Percentiles rank a stretch among this genome's conserved stretches.
phyloP scores from a whole-genome alignment of 1,284 basidiomycete species.

The Microbotryum intermedium region DNA sequence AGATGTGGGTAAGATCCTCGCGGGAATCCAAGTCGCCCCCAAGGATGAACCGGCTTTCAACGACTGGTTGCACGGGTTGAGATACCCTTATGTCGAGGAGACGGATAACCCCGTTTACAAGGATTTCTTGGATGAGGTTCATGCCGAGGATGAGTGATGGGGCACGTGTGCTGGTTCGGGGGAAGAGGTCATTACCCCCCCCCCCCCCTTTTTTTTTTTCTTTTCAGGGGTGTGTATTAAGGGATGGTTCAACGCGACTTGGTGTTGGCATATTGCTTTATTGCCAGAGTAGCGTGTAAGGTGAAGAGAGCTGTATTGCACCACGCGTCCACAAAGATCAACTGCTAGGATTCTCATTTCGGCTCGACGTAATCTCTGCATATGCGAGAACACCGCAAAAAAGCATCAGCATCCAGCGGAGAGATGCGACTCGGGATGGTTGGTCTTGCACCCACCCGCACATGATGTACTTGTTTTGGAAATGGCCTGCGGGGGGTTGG shows the following conservation, averaged over 20 bases:
- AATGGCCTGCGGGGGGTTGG: constrained; percentile 4
- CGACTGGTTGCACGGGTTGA: constrained; percentile 64
- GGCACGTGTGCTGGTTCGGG: no score
- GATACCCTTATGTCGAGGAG: constrained; percentile 86
- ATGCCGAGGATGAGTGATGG: constrained; percentile 2
- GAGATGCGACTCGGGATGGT: no score
- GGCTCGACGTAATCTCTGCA: constrained; percentile 4
- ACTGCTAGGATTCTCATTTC: background rate
- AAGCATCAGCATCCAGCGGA: background rate
- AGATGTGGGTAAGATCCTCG: constrained; percentile 86
- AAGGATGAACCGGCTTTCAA: constrained; percentile 59
- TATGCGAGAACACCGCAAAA: no score
- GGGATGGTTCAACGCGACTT: no score
- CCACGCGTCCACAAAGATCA: no score
- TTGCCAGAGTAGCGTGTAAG: no score
- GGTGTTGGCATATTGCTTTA: no score
- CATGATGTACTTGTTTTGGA: constrained; percentile 26
- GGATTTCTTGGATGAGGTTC: constrained; percentile 50
- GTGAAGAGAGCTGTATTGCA: no score
- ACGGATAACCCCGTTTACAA: constrained; percentile 81
- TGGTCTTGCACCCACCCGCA: constrained; percentile 28
- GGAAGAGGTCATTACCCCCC: no score
- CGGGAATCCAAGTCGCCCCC: constrained; percentile 83
- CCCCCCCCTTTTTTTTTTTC: no score
- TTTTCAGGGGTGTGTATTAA: no score